A percentile compares a stretch with the other conserved stretches of the same genome.
Evolutionary conservation across 2,329 filamentous ascomycete species (phyloP).

Genomic region (Tolypocladium cylindrosporum): DNA sequence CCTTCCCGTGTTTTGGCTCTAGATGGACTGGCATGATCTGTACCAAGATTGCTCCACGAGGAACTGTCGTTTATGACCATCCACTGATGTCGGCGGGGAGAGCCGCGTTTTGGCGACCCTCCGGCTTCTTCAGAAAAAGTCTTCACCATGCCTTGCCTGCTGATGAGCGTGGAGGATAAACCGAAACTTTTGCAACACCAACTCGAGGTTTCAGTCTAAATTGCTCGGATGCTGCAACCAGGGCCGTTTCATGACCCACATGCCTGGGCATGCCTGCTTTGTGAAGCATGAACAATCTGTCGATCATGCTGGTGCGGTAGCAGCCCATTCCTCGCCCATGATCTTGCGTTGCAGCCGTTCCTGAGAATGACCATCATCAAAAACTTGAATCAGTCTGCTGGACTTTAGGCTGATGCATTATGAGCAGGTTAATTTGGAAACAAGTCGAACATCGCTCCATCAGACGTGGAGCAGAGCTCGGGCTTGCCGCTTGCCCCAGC

Average conservation of each 20-base stretch:
- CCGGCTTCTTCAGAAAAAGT: not conserved
- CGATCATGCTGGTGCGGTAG: not conserved
- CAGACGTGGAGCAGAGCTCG: not conserved
- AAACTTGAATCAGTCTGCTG: not conserved
- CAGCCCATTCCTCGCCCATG: not conserved
- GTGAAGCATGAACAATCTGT: conserved; percentile 1
- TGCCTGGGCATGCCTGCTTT: not conserved
- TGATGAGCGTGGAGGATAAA: not conserved
- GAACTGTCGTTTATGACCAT: not conserved
- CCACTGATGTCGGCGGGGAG: not conserved
- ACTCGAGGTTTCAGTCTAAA: not conserved
- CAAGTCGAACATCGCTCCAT: not conserved
- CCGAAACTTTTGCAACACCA: not conserved
- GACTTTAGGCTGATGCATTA: not conserved
- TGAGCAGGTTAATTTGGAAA: not conserved
- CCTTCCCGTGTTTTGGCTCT: not conserved
- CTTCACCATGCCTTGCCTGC: not conserved
- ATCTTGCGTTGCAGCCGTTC: not conserved
- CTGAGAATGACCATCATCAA: not conserved
- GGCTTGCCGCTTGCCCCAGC: not conserved
- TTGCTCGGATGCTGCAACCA: not conserved
- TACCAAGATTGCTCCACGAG: not conserved
- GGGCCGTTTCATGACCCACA: conserved; percentile 3
- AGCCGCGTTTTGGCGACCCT: not conserved
- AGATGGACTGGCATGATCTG: not conserved